Percentiles rank a stretch among this genome's conserved stretches.
Conservation (phyloP, 2,329 filamentous ascomycete genomes). For the Colletotrichum spinosum region DNA sequence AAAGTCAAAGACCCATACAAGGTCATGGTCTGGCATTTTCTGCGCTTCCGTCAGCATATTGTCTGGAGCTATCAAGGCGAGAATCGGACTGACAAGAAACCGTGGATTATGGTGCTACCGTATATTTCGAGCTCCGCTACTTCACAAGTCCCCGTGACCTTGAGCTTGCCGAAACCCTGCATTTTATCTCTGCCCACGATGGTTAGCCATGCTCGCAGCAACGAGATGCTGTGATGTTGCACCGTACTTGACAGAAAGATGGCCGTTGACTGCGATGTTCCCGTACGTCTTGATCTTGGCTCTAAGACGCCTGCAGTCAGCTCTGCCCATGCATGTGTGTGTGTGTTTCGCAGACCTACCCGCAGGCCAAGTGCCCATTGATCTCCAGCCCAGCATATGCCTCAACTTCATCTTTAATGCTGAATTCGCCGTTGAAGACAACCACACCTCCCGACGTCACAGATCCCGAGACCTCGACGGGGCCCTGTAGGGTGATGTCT, state of each 20-base stretch:
- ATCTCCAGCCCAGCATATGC: constrained; percentile 58
- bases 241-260: constrained; percentile 50
- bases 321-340: background rate
- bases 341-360: constrained; percentile 45
- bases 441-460: constrained; percentile 60
- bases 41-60: constrained; percentile 33
- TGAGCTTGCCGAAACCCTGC: constrained; percentile 60
- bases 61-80: constrained; percentile 21
- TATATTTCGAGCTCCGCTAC: constrained; percentile 59
- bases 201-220: too few species aligned
- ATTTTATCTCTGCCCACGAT: constrained; percentile 52
- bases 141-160: constrained; percentile 55
- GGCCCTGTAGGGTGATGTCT: constrained; percentile 54
- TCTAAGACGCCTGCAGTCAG: background rate
- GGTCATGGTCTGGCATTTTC: constrained; percentile 56
- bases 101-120: constrained; percentile 58
- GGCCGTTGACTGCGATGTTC: constrained; percentile 39
- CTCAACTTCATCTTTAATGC: constrained; percentile 57
- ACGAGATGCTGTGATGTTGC: constrained; percentile 17
- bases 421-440: constrained; percentile 56
- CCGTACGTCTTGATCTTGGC: background rate
- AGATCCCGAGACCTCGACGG: constrained; percentile 59
- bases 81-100: constrained; percentile 52
- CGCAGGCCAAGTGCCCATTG: constrained; percentile 55
- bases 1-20: constrained; percentile 60